Conservation (phyloP, 2,329 filamentous ascomycete species). For the Penicillium aurantiogriseum region DNA sequence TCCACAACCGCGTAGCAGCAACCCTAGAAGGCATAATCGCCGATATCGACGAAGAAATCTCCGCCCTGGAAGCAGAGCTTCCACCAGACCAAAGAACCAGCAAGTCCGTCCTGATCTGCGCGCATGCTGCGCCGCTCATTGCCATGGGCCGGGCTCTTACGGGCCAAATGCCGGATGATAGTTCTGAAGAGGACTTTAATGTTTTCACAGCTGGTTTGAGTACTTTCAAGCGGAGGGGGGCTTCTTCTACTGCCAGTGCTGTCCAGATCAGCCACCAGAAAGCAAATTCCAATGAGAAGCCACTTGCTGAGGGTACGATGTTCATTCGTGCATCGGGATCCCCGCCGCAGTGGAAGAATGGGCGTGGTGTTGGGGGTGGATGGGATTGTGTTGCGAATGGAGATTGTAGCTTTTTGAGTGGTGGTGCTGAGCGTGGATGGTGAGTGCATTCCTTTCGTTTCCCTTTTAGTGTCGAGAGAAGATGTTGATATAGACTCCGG, state of each 20-base stretch:
- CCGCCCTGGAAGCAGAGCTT: constrained; percentile 45
- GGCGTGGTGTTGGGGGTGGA: constrained; percentile 66
- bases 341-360: constrained; percentile 55
- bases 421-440: constrained; percentile 87
- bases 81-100: constrained; percentile 53
- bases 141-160: constrained; percentile 80
- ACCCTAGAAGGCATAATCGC: constrained; percentile 69
- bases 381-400: constrained; percentile 81
- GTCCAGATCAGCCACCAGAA: constrained; percentile 27
- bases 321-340: constrained; percentile 18
- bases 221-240: constrained; percentile 56
- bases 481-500: constrained; percentile 21
- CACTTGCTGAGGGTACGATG: constrained; percentile 33
- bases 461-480: background rate
- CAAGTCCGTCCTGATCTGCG: constrained; percentile 71
- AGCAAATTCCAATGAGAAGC: background rate
- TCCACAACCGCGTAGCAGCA: constrained; percentile 76
- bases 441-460: constrained; percentile 44
- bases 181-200: constrained; percentile 73
- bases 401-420: constrained; percentile 76
- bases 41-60: constrained; percentile 62
- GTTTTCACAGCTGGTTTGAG: constrained; percentile 82
- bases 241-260: constrained; percentile 16
- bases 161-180: constrained; percentile 69
- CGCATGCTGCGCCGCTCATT: constrained; percentile 88